These are phyloP conservation scores for Metschnikowia noctiluminum DNA, from an alignment of 805 yeast species.

Conservation along the genomic window DNA sequence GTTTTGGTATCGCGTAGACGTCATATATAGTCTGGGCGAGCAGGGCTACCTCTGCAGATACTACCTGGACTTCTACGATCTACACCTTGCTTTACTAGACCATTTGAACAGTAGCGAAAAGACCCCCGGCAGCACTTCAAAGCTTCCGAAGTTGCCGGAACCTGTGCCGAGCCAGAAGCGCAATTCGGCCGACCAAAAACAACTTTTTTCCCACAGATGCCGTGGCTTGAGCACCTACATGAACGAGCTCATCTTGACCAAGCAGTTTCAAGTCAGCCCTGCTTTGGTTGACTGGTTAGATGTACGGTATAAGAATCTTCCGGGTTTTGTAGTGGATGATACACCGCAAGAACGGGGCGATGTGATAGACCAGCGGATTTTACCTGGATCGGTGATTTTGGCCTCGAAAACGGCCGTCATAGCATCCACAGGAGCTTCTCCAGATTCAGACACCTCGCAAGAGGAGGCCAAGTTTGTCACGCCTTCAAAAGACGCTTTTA, in stretches of 20 bases:
- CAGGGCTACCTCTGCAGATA: conserved; percentile 44
- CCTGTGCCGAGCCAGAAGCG: conserved; percentile 39
- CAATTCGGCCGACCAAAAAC: conserved; percentile 13
- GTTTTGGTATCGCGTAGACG: conserved; percentile 51
- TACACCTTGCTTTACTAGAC: conserved; percentile 36
- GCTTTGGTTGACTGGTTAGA: conserved; percentile 31
- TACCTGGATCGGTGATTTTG: conserved; percentile 17
- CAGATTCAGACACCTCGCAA: too few species aligned
- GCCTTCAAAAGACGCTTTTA: conserved; percentile 7
- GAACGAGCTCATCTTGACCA: conserved; percentile 28
- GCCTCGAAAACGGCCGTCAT: conserved; percentile 9
- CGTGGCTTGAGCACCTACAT: conserved; percentile 41
- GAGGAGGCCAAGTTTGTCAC: neutral
- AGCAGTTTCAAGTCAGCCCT: conserved; percentile 26
- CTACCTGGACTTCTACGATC: conserved; percentile 49
- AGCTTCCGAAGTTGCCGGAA: conserved; percentile 44
- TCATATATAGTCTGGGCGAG: conserved; percentile 31
- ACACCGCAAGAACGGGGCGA: conserved; percentile 12
- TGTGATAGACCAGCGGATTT: conserved; percentile 14
- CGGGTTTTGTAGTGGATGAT: conserved; percentile 22
- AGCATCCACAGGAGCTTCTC: neutral
- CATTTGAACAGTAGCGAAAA: conserved; percentile 2
- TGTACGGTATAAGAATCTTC: conserved; percentile 22
- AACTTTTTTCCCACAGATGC: conserved; percentile 30
- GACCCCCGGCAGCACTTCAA: neutral